These are phyloP conservation scores for Posidonia australis DNA, from an alignment of 106 monocot species.

Conservation along the genomic window DNA sequence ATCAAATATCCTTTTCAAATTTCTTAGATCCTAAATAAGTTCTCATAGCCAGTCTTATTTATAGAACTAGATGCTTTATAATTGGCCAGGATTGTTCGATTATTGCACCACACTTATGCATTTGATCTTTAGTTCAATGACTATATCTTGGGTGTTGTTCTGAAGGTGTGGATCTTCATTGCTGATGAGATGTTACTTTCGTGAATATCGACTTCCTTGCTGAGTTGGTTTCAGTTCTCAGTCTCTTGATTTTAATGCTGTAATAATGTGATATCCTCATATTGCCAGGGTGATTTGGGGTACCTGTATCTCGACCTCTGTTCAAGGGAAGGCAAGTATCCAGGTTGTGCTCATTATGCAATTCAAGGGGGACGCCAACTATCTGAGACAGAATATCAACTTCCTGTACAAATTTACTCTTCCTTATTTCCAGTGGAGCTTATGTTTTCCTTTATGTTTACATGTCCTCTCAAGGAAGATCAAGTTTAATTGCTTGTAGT, in stretches of 20 bases:
- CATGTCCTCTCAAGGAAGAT: neutral
- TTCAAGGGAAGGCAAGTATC: slow-evolving; percentile 70
- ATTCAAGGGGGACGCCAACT: slow-evolving; percentile 69
- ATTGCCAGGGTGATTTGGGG: slow-evolving; percentile 69
- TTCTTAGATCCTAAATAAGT: no score
- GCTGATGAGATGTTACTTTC: no score
- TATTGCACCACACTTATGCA: no score
- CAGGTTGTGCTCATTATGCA: slow-evolving; percentile 95
- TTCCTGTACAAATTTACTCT: slow-evolving; percentile 57
- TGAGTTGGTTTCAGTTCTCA: neutral
- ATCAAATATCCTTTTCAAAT: no score
- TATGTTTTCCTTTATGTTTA: neutral
- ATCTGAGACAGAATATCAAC: slow-evolving; percentile 62
- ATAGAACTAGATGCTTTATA: no score
- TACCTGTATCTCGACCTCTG: slow-evolving; percentile 89
- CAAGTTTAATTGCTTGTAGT: neutral
- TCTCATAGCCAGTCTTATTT: no score
- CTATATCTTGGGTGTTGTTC: no score
- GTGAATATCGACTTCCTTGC: neutral
- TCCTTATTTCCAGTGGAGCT: neutral
- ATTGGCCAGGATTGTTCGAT: no score
- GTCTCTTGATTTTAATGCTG: neutral
- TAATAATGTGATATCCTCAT: neutral
- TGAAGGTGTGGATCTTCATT: no score
- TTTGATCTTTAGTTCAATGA: no score